Evolutionary conservation across 2,329 filamentous ascomycete genomes (phyloP).

Genomic region (Pseudogymnoascus sp.): DNA sequence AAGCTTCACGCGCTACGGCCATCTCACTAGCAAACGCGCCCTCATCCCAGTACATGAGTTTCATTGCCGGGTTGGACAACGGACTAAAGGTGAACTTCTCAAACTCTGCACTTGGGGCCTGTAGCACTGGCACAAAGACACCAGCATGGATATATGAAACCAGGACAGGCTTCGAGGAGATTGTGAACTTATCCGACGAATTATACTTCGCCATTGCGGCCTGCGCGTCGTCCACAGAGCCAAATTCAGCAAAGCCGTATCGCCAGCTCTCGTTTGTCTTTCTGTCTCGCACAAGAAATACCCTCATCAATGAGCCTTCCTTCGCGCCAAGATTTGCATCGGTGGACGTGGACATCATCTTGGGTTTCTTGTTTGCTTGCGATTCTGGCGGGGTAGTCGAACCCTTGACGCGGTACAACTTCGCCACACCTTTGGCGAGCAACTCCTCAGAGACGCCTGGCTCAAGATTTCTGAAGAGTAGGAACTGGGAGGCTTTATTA

Average conservation of each 20-base stretch:
- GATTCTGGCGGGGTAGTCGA: constrained; percentile 32
- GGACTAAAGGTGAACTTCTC: constrained; percentile 63
- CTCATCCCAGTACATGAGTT: constrained; percentile 71
- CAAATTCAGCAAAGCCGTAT: constrained; percentile 81
- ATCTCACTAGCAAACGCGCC: constrained; percentile 64
- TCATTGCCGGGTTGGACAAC: constrained; percentile 59
- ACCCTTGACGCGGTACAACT: constrained; percentile 57
- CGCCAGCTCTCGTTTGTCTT: constrained; percentile 66
- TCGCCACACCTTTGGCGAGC: constrained; percentile 65
- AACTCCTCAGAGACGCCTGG: constrained; percentile 65
- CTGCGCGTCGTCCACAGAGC: constrained; percentile 66
- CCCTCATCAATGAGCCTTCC: constrained; percentile 66
- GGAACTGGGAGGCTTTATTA: constrained; percentile 56
- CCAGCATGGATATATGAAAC: constrained; percentile 76
- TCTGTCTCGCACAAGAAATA: constrained; percentile 70
- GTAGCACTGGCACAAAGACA: constrained; percentile 70
- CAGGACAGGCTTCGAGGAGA: constrained; percentile 64
- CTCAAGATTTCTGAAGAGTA: constrained; percentile 67
- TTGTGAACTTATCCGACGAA: constrained; percentile 68
- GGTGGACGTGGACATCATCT: constrained; percentile 47
- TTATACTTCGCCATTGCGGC: constrained; percentile 67
- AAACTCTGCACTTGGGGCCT: constrained; percentile 47
- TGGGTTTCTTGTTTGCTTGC: constrained; percentile 35
- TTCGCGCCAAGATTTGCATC: constrained; percentile 54
- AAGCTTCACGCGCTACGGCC: constrained; percentile 46